phyloP scores from a whole-genome alignment of 371 early-diverging fungal species.

The Mucor mucedo region DNA sequence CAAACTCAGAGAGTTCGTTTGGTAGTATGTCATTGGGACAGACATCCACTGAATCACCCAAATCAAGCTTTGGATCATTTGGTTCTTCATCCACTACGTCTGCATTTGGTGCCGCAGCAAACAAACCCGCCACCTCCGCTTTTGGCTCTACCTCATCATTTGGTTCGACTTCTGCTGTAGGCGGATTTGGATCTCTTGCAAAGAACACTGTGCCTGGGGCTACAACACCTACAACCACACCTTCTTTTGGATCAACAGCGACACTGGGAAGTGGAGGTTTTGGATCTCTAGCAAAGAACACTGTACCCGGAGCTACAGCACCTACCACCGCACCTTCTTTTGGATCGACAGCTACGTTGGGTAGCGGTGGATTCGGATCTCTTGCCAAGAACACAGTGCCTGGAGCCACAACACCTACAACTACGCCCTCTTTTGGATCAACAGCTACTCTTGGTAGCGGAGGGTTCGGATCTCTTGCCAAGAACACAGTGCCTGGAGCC shows the following conservation, averaged over 20 bases:
- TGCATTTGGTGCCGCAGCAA: constrained; percentile 22
- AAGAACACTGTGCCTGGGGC: constrained; percentile 2
- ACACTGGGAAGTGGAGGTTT: constrained; percentile 5
- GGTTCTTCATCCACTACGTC: constrained; percentile 5
- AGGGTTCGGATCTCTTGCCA: constrained; percentile 11
- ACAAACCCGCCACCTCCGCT: constrained; percentile 13
- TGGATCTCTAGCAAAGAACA: constrained; percentile 6
- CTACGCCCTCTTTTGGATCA: constrained; percentile 16
- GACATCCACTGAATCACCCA: neutral
- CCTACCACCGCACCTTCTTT: constrained; percentile 16
- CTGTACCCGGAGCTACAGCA: constrained; percentile 2
- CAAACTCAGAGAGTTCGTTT: neutral
- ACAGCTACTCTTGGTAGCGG: constrained; percentile 16
- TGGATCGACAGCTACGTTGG: constrained; percentile 25
- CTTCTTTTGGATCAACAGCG: constrained; percentile 20
- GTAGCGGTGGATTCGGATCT: constrained; percentile 22
- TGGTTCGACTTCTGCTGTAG: constrained; percentile 22
- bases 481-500: constrained; percentile 6
- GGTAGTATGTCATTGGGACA: too few species aligned
- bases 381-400: constrained; percentile 24
- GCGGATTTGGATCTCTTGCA: constrained; percentile 18
- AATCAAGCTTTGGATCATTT: neutral
- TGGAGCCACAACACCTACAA: constrained; percentile 4
- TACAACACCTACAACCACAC: constrained; percentile 14
- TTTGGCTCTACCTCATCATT: constrained; percentile 31